phyloP scores from a whole-genome alignment of 306 rosid genomes.

The Argentina anserina region DNA sequence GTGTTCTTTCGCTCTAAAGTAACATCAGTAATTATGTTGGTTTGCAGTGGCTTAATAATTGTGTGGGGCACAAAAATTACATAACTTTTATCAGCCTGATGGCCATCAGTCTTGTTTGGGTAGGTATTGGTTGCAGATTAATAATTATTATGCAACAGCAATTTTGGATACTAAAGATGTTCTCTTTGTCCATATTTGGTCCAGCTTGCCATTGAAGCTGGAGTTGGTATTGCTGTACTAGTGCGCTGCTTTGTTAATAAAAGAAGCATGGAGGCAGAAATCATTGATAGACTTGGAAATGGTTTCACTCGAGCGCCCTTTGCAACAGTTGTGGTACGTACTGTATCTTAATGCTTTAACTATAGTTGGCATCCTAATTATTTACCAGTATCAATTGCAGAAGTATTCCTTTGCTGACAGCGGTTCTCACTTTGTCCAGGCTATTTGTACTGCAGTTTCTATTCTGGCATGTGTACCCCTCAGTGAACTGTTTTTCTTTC shows the following conservation, averaged over 20 bases:
- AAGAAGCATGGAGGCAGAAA: conserved; percentile 85
- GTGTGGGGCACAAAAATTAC: conserved; percentile 93
- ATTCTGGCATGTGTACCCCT: conserved; percentile 87
- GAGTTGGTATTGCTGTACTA: conserved; percentile 84
- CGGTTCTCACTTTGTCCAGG: conserved; percentile 49
- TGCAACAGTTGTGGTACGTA: conserved; percentile 85
- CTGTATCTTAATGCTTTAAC: conserved; percentile 20
- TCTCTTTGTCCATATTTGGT: conserved; percentile 23
- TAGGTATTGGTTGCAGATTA: conserved; percentile 41
- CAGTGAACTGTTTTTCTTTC: conserved; percentile 96
- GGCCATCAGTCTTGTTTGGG: conserved; percentile 91
- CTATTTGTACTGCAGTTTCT: conserved; percentile 82
- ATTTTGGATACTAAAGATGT: conserved; percentile 19
- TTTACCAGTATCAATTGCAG: conserved; percentile 14
- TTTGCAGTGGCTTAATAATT: conserved; percentile 97
- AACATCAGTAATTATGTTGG: conserved; percentile 32
- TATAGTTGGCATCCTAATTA: conserved; percentile 18
- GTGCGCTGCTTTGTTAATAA: conserved; percentile 91
- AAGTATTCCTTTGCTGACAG: conserved; percentile 30
- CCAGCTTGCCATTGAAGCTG: conserved; percentile 92
- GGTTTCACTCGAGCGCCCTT: conserved; percentile 94
- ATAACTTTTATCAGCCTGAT: conserved; percentile 80
- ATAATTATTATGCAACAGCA: neutral
- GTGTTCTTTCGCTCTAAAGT: conserved; percentile 18
- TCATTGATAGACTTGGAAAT: conserved; percentile 89